These are phyloP conservation scores for Entophlyctis luteolus DNA, from an alignment of 192 early-diverging fungal genomes.

Conservation along the genomic window DNA sequence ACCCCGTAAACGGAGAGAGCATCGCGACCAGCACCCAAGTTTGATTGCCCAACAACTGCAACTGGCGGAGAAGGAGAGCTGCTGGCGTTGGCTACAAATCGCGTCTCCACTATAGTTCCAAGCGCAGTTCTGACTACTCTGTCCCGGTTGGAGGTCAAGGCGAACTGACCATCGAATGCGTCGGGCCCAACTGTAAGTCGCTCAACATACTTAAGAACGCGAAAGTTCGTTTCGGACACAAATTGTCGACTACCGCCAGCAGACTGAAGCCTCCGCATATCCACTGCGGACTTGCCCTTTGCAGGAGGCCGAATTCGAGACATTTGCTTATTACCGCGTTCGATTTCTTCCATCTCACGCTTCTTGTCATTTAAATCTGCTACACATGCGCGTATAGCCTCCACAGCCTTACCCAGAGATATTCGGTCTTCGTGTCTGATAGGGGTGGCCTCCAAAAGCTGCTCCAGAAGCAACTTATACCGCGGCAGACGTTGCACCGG, in stretches of 20 bases:
- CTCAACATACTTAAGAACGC: slow-evolving; percentile 41
- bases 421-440: slow-evolving; percentile 74
- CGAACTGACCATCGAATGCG: slow-evolving; percentile 26
- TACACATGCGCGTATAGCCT: slow-evolving; percentile 65
- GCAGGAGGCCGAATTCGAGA: slow-evolving; percentile 11
- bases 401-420: slow-evolving; percentile 57
- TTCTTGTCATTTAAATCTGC: slow-evolving; percentile 84
- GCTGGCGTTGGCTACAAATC: slow-evolving; percentile 6
- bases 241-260: slow-evolving; percentile 12
- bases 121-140: neutral
- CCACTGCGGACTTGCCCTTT: slow-evolving; percentile 14
- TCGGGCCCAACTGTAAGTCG: slow-evolving; percentile 12
- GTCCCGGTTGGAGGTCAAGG: neutral
- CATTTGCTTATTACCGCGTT: slow-evolving; percentile 30
- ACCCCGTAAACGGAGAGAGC: slow-evolving; percentile 33
- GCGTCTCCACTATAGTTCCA: slow-evolving; percentile 17
- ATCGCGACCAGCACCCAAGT: slow-evolving; percentile 15
- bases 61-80: neutral
- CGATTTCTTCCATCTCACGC: slow-evolving; percentile 59
- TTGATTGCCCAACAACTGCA: slow-evolving; percentile 1
- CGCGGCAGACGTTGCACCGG: slow-evolving; percentile 93
- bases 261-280: neutral
- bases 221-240: slow-evolving; percentile 24
- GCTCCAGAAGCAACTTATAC: slow-evolving; percentile 82
- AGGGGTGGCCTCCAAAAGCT: slow-evolving; percentile 76